Percentiles rank a stretch among this genome's conserved stretches.
These are phyloP conservation scores for Prosopis cineraria DNA, from an alignment of 306 rosid species.

Conservation along the genomic window DNA sequence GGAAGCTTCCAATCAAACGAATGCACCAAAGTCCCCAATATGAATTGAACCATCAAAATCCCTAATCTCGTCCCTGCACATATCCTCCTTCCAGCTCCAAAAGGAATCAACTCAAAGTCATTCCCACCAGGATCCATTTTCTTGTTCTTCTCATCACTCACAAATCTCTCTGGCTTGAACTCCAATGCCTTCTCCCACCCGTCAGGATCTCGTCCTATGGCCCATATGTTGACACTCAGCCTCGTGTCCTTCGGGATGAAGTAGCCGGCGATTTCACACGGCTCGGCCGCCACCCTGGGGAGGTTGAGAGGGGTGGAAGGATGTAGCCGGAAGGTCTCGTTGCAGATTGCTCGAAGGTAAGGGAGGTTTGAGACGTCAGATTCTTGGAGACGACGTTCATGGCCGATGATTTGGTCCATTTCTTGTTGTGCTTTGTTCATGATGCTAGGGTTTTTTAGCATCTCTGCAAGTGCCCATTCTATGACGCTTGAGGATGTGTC, in stretches of 20 bases:
- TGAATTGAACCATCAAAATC: constrained; percentile 2
- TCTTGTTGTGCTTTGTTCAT: constrained; percentile 44
- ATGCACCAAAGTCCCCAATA: constrained; percentile 14
- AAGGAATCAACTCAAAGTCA: constrained; percentile 39
- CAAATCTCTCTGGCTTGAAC: constrained; percentile 33
- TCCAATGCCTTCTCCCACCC: constrained; percentile 39
- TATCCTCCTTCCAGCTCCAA: constrained; percentile 43
- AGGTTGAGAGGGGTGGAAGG: constrained; percentile 41
- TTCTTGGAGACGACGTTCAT: constrained; percentile 35
- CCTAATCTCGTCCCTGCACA: constrained; percentile 32
- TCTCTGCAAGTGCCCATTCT: constrained; percentile 60
- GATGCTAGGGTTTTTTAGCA: constrained; percentile 45
- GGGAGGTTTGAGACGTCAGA: constrained; percentile 44
- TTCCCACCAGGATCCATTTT: constrained; percentile 8
- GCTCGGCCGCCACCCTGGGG: constrained; percentile 27
- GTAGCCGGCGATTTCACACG: constrained; percentile 37
- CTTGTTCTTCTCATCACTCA: constrained; percentile 18
- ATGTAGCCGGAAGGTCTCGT: constrained; percentile 33
- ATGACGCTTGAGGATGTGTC: constrained; percentile 55
- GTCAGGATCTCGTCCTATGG: constrained; percentile 34
- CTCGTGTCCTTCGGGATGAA: constrained; percentile 39
- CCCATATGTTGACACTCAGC: constrained; percentile 43
- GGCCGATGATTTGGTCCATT: constrained; percentile 44
- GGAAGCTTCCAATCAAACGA: constrained; percentile 14
- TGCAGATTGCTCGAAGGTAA: constrained; percentile 36